A percentile compares a stretch with the other conserved stretches of the same genome.
Evolutionary conservation across 768 basidiomycete species (phyloP).

Genomic region (Chalciporus sphaerocephalus): DNA sequence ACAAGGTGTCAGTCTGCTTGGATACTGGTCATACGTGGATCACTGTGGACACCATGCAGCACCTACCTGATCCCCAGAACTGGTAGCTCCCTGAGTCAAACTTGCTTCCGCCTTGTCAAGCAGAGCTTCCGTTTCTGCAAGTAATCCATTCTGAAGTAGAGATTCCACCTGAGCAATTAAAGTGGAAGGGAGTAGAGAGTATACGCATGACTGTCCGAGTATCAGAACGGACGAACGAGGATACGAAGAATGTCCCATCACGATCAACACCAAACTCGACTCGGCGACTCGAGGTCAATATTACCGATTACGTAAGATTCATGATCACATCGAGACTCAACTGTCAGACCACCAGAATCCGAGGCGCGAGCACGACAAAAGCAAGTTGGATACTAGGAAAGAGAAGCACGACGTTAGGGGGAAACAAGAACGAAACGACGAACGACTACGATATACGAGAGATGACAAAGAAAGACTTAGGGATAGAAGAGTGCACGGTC

Average conservation of each 20-base stretch:
- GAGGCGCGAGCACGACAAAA: too few species aligned
- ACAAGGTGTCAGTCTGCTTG: conserved; percentile 58
- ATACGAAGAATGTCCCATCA: conserved; percentile 38
- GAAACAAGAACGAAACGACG: too few species aligned
- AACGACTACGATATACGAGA: too few species aligned
- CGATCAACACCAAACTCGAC: background rate
- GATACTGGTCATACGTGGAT: conserved; percentile 7
- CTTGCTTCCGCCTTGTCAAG: conserved; percentile 51
- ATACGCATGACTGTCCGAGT: conserved; percentile 53
- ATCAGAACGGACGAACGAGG: conserved; percentile 68
- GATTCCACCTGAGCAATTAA: conserved; percentile 70
- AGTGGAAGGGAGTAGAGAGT: conserved; percentile 67
- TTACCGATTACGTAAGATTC: conserved; percentile 18
- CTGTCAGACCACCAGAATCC: too few species aligned
- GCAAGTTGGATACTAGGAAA: too few species aligned
- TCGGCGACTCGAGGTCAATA: background rate
- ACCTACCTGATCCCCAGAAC: conserved; percentile 10
- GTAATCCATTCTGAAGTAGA: conserved; percentile 56
- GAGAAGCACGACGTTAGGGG: too few species aligned
- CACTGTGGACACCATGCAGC: background rate
- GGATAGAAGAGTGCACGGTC: too few species aligned
- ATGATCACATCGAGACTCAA: too few species aligned
- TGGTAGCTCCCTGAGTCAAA: conserved; percentile 9
- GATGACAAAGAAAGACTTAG: too few species aligned
- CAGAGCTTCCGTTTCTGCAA: conserved; percentile 61